Evolutionary conservation across 345 rosid species (phyloP).

Genomic region (Salix exigua): DNA sequence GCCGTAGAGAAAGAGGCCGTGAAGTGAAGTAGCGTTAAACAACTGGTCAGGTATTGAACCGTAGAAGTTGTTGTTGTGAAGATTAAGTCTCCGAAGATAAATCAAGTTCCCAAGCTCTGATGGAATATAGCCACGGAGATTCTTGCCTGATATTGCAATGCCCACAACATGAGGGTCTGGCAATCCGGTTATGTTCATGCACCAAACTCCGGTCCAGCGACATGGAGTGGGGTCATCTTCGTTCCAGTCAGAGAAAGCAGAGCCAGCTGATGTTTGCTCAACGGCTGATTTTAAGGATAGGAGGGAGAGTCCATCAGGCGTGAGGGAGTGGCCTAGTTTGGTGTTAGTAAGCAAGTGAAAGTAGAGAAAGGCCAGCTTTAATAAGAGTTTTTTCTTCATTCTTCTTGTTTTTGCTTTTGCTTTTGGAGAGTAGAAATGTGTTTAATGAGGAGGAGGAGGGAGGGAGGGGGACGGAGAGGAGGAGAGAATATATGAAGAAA

Average conservation of each 20-base stretch:
- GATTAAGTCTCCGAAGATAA: conserved; percentile 82
- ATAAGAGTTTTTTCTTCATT: conserved; percentile 15
- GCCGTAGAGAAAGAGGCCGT: conserved; percentile 65
- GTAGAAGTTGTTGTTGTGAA: conserved; percentile 61
- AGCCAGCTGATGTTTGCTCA: conserved; percentile 34
- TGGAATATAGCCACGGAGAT: conserved; percentile 82
- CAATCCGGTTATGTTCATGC: conserved; percentile 61
- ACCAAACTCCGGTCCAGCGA: conserved; percentile 80
- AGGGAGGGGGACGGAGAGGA: background rate
- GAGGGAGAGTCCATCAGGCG: conserved; percentile 86
- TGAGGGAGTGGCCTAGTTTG: conserved; percentile 36
- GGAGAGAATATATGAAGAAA: background rate
- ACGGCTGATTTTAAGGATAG: conserved; percentile 90
- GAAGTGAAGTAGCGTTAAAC: conserved; percentile 89
- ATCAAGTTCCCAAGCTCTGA: conserved; percentile 79
- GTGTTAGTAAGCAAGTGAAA: conserved; percentile 17
- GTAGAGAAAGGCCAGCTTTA: conserved; percentile 5
- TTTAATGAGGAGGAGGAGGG: too few relatives aligned
- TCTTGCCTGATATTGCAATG: conserved; percentile 58
- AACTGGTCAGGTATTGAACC: conserved; percentile 79
- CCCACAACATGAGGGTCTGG: conserved; percentile 72
- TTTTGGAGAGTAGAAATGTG: background rate
- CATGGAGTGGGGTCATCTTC: conserved; percentile 76
- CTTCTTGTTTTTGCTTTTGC: background rate
- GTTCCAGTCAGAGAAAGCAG: conserved; percentile 82